Base-by-base conservation (phyloP, 345 rosid genomes). In the Murraya paniculata region DNA sequence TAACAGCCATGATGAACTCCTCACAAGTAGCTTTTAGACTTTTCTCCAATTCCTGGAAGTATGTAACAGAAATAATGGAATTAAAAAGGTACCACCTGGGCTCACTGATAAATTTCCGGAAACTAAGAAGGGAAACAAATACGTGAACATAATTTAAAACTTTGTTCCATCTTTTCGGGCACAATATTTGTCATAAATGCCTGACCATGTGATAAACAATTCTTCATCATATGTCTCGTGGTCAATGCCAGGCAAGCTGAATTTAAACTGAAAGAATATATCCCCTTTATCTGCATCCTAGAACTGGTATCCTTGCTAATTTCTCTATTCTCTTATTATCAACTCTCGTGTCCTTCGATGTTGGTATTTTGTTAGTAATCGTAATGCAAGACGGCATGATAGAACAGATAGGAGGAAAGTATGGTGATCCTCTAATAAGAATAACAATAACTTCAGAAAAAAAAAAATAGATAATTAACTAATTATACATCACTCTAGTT, bases 1-100 rank as follows among this genome's bases (percentile, higher is more conserved):
- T 94, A 81, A 92, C 95, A 71, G 95, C 85, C 98, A 96, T 94
- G 67, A 94, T 96, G 87, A 94, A 96, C 90, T 96, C 99, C 89
- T 96, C 99, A 57, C 98, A 96, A 56, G 98, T 94, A 79, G 97
- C 86, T 87, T 96, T 96, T 5, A 96, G 88, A 88, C 91, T 92
- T 88, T 90, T 96, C 89, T 96, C 99, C 81, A 94, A 87, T 71
- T 96, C 99, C 97, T 96, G 89, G 82, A 84, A 82, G 72, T 67
- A 60, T 50, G 62, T 13, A 45, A 45, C 50, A 45, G 50, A 45
- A 45, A 45, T 13, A 45, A 1, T 45, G 50, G 50, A 13, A 11
- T 45, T 45, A 11, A 13, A 45, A 45, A 45, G 16, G 11, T 68
- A 39, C 55, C 24, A 14, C 33, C 55, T 41, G 22, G 18, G 6